phyloP scores from a whole-genome alignment of 208 protist species.

The Crithidia expoeki region DNA sequence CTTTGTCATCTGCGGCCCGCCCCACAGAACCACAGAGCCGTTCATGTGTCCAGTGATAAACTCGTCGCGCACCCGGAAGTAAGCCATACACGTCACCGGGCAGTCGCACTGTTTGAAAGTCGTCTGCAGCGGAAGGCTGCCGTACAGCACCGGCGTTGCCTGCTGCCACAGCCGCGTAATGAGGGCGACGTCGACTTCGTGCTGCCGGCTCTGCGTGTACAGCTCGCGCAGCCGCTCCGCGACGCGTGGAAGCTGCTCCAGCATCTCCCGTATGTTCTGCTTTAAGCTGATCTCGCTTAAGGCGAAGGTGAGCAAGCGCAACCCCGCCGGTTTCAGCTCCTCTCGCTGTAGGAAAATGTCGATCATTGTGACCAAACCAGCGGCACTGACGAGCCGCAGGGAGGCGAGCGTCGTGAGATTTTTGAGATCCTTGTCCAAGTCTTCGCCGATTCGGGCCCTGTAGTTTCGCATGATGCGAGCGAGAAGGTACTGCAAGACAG shows the following conservation, averaged over 20 bases:
- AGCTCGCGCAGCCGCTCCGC: slow-evolving; percentile 47
- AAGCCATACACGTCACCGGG: slow-evolving; percentile 66
- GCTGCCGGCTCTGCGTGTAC: slow-evolving; percentile 45
- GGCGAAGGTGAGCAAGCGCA: slow-evolving; percentile 31
- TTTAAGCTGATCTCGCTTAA: background rate
- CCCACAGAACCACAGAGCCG: slow-evolving; percentile 72
- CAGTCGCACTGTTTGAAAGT: background rate
- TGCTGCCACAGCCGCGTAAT: slow-evolving; percentile 54
- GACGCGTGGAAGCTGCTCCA: slow-evolving; percentile 38
- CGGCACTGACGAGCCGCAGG: slow-evolving; percentile 58
- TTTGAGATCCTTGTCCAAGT: slow-evolving; percentile 41
- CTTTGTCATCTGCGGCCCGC: slow-evolving; percentile 39
- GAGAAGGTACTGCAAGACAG: slow-evolving; percentile 62
- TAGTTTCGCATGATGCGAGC: slow-evolving; percentile 30
- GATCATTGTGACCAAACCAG: slow-evolving; percentile 52
- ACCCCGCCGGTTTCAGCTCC: slow-evolving; percentile 45
- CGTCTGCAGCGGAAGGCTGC: slow-evolving; percentile 18
- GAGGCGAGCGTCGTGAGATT: slow-evolving; percentile 52
- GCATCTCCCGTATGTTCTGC: slow-evolving; percentile 30
- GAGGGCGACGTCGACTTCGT: slow-evolving; percentile 70
- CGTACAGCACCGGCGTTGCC: slow-evolving; percentile 6
- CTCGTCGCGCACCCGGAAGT: slow-evolving; percentile 75
- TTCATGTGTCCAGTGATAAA: slow-evolving; percentile 71
- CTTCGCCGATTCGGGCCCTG: slow-evolving; percentile 30
- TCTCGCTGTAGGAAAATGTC: slow-evolving; percentile 57